Percentiles rank a stretch among this genome's conserved stretches.
Conservation (phyloP, 1,284 basidiomycete species). For the Tetrapyrgos nigripes region DNA sequence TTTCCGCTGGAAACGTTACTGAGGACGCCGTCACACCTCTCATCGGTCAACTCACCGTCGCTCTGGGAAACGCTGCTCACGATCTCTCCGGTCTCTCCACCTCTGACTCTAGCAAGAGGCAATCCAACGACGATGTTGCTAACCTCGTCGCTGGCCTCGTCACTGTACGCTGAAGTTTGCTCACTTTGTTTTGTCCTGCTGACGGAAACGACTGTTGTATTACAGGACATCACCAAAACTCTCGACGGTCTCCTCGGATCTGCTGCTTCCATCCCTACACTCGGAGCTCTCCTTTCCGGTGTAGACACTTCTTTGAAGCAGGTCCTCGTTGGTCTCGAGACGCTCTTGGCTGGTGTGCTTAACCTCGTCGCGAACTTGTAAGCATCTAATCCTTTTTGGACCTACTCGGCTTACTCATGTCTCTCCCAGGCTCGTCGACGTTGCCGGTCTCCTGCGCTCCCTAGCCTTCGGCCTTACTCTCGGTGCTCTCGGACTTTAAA, state of each 20-base stretch:
- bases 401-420: neutral
- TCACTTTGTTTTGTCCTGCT: neutral
- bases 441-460: constrained; percentile 24
- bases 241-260: constrained; percentile 24
- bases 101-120: constrained; percentile 21
- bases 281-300: constrained; percentile 30
- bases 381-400: constrained; percentile 10
- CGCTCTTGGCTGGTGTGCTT: constrained; percentile 35
- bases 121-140: constrained; percentile 33
- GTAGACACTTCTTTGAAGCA: constrained; percentile 34
- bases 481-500: constrained; percentile 30
- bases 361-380: constrained; percentile 35
- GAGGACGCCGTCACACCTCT: constrained; percentile 33
- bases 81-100: constrained; percentile 25
- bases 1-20: constrained; percentile 23
- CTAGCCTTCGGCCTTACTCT: constrained; percentile 31
- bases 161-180: constrained; percentile 25
- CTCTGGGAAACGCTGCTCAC: constrained; percentile 28
- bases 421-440: constrained; percentile 25
- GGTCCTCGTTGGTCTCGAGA: constrained; percentile 33
- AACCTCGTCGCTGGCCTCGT: constrained; percentile 30
- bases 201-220: neutral
- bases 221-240: constrained; percentile 31
- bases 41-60: constrained; percentile 29
- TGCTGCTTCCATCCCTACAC: constrained; percentile 24